phyloP scores from a whole-genome alignment of 495 filamentous ascomycete genomes.

The Neurospora sp. region DNA sequence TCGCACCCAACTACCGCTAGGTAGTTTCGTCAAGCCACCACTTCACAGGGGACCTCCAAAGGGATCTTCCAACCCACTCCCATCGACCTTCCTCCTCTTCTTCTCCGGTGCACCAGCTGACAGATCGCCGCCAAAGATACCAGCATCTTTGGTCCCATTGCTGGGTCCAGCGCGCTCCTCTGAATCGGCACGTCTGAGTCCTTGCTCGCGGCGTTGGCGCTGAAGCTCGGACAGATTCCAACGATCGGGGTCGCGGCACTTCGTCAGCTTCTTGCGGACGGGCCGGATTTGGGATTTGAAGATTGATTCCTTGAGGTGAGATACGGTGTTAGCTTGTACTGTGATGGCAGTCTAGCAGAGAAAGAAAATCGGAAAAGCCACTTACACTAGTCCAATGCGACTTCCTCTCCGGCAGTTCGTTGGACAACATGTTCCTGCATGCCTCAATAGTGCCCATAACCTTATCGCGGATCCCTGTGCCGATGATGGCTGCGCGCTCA shows the following conservation, averaged over 20 bases:
- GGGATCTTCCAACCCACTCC: conserved; percentile 44
- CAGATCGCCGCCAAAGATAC: conserved; percentile 30
- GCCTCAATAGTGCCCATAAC: conserved; percentile 36
- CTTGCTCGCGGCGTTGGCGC: conserved; percentile 33
- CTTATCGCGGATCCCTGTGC: conserved; percentile 28
- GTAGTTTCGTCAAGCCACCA: background rate
- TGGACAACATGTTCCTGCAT: conserved; percentile 42
- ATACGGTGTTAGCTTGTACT: background rate
- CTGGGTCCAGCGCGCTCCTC: conserved; percentile 13
- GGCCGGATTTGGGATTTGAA: conserved; percentile 36
- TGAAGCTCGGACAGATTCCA: conserved; percentile 51
- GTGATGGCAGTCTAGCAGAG: background rate
- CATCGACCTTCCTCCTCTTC: conserved; percentile 53
- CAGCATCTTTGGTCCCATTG: conserved; percentile 30
- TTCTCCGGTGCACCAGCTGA: conserved; percentile 21
- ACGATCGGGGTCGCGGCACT: conserved; percentile 66
- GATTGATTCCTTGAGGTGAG: conserved; percentile 18
- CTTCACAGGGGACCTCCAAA: conserved; percentile 38
- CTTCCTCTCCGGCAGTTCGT: conserved; percentile 33
- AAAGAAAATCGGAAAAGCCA: background rate
- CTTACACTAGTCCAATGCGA: conserved; percentile 35
- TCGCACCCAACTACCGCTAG: background rate
- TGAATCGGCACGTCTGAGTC: conserved; percentile 31
- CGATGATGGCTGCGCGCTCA: conserved; percentile 22
- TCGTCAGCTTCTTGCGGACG: conserved; percentile 63